These are phyloP conservation scores for Ormosia emarginata DNA, from an alignment of 306 rosid species.

Conservation along the genomic window DNA sequence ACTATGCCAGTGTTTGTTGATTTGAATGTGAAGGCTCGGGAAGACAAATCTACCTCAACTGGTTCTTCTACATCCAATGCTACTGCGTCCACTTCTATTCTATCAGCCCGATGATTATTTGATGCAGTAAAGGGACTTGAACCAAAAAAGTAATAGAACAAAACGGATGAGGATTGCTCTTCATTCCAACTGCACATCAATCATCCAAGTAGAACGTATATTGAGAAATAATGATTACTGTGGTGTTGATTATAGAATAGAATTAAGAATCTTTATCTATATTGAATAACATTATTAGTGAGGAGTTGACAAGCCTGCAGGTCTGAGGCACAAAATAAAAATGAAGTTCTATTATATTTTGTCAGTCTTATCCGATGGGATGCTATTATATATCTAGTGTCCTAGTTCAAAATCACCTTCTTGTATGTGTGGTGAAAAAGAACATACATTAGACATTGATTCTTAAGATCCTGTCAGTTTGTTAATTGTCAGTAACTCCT, in stretches of 20 bases:
- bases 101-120: conserved; percentile 42
- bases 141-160: not conserved
- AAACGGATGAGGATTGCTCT: not conserved
- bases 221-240: not conserved
- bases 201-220: not conserved
- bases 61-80: conserved; percentile 55
- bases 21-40: conserved; percentile 22
- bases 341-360: not conserved
- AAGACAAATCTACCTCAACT: conserved; percentile 46
- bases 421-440: not conserved
- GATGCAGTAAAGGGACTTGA: not conserved
- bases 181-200: not conserved
- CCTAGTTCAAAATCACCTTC: not conserved
- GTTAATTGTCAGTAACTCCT: not conserved
- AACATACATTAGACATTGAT: not conserved
- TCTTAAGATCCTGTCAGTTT: not conserved
- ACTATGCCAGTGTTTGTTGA: conserved; percentile 59
- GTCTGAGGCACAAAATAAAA: not conserved
- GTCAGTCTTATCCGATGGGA: not conserved
- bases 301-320: not conserved
- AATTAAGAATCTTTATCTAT: not conserved
- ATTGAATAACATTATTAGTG: not conserved
- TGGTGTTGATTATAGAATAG: not conserved
- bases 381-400: not conserved
- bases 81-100: conserved; percentile 41